These are phyloP conservation scores for Rhodotorula sp. DNA, from an alignment of 1,284 basidiomycete genomes.

Conservation along the genomic window DNA sequence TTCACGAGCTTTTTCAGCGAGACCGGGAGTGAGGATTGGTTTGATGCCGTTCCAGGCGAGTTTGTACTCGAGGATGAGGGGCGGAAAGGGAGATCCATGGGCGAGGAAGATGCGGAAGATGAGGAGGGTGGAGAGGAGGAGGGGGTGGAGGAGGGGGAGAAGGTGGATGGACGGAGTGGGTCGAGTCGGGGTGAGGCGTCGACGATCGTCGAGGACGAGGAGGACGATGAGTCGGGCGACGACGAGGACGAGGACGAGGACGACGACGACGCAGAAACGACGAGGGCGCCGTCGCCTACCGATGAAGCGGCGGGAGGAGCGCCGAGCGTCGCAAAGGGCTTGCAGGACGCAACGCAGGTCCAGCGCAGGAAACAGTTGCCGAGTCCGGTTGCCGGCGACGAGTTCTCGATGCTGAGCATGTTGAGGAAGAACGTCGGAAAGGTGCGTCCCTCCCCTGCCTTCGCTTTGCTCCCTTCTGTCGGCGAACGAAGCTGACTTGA, in stretches of 20 bases:
- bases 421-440: conserved; percentile 92
- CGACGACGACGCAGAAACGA: conserved; percentile 8
- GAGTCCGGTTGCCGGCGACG: conserved; percentile 61
- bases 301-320: not conserved
- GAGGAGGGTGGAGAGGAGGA: conserved; percentile 39
- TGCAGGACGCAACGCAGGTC: conserved; percentile 39
- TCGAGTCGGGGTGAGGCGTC: not conserved
- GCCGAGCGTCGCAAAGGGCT: not conserved
- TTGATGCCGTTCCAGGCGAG: conserved; percentile 34
- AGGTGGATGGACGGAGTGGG: not conserved
- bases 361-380: conserved; percentile 65
- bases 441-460: conserved; percentile 51
- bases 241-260: conserved; percentile 11
- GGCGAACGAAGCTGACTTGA: not conserved
- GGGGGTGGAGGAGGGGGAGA: conserved; percentile 13
- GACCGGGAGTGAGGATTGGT: conserved; percentile 11
- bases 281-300: not conserved
- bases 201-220: not conserved
- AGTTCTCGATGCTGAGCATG: conserved; percentile 80
- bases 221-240: conserved; percentile 8
- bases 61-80: conserved; percentile 42
- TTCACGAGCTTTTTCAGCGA: conserved; percentile 22
- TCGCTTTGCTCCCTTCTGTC: not conserved
- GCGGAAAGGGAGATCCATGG: conserved; percentile 26
- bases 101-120: conserved; percentile 41